Evolutionary conservation across 176 grass and related monocot genomes (phyloP), one percentile per base, ranked within the genome.

Genomic region (Carex kokanica): DNA sequence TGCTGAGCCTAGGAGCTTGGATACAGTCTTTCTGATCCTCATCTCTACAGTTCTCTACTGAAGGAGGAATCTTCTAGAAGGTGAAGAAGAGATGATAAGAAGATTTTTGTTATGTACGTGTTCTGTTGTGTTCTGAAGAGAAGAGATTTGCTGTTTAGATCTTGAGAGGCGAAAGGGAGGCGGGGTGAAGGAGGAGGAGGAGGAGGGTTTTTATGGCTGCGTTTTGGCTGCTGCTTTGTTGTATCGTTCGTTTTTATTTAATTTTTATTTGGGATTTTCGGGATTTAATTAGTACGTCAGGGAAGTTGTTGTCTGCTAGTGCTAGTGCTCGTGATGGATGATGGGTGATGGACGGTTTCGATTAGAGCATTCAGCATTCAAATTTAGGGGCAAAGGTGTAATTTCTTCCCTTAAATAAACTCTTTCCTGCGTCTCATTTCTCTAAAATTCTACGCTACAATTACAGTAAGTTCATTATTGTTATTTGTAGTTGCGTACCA

Each of bases 21-120:
- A 64, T 9, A 82, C 80, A 23, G 80, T 82, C 80, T 64, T 82
- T 49, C 80, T 82, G 36, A 82, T 82, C 80, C 80, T 82, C 80
- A 82, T 82, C 38, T 47, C 14, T 60, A 8, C 31, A 24, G 18
- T 47, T 47, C 38, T 24, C 10, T 74, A 16, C 45, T 54, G 12
- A 47, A 29, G 4, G 5, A 13, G 47, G 23, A 75, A 75, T 23
- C 24, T 66, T 36, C 64, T 36, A 68, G 5, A 68, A 68, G 70
- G 43, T 5, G 40, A 72, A 47, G 38, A 72, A 29, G 20, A 71
- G 38, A 12, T 72, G 20, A 52, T 74, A 23, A 5, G 69, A 51
- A 47, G 18, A 21, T 21, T 8, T 13, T 2, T 0, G 45, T 49
- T 2, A 49, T 49, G 45, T 2, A 49, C 12, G 45, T 49, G 45